Evolutionary conservation across 148 eudicot genomes (phyloP).

Genomic region (Vaccinium vitisidaea): DNA sequence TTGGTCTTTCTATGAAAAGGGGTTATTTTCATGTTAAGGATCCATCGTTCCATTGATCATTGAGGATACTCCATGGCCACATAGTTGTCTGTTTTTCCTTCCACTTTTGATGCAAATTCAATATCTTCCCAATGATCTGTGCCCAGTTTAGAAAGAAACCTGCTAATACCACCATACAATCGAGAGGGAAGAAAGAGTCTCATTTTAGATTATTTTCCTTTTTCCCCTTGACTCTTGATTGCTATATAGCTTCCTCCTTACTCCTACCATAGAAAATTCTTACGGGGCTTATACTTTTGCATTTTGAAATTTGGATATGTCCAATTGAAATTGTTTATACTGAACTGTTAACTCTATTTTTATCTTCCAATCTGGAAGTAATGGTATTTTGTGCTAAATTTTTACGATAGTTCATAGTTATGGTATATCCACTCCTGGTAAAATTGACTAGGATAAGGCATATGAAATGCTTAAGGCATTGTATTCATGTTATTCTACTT

Average conservation of each 20-base stretch:
- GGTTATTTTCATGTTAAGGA: not conserved
- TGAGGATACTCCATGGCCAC: not conserved
- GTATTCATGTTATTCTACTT: not conserved
- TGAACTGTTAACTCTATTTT: not conserved
- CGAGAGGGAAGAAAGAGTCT: not conserved
- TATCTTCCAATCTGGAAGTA: not conserved
- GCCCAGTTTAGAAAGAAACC: not conserved
- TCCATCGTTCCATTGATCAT: not conserved
- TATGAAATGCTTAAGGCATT: not conserved
- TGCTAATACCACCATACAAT: not conserved
- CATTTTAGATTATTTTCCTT: not conserved
- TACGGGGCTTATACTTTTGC: not conserved
- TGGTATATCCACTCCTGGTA: not conserved
- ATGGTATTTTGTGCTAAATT: not conserved
- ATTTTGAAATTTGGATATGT: not conserved
- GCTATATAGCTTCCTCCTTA: not conserved
- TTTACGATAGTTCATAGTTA: not conserved
- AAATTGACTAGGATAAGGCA: not conserved
- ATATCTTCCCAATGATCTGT: not conserved
- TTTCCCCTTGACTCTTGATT: not conserved
- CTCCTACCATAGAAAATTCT: not conserved
- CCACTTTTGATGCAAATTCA: not conserved
- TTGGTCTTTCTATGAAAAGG: not conserved
- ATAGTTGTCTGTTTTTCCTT: not conserved
- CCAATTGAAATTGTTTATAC: too few species aligned